A percentile compares a stretch with the other conserved stretches of the same genome.
These are phyloP conservation scores for Agrocybe praecox DNA, from an alignment of 768 basidiomycete species.

Conservation along the genomic window DNA sequence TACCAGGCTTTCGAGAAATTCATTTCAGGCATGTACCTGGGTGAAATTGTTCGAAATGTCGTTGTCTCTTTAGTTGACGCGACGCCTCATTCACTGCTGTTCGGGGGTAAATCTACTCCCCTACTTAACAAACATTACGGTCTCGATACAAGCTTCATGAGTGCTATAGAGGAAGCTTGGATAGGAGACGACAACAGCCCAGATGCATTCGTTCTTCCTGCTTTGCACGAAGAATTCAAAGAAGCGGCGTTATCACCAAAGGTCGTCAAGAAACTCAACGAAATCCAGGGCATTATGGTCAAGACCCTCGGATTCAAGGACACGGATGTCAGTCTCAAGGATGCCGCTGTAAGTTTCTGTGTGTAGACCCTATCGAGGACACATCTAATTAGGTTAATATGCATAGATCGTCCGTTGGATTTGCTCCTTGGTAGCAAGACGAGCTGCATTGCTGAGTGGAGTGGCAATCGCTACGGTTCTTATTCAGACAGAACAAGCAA, in stretches of 20 bases:
- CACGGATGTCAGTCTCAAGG: conserved; percentile 55
- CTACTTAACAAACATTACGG: conserved; percentile 90
- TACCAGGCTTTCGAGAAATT: conserved; percentile 98
- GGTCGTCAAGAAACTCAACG: conserved; percentile 44
- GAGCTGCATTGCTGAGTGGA: conserved; percentile 84
- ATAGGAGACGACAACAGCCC: conserved; percentile 37
- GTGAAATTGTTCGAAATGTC: conserved; percentile 88
- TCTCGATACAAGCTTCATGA: conserved; percentile 92
- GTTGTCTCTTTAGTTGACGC: conserved; percentile 83
- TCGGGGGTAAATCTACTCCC: conserved; percentile 75
- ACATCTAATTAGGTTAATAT: conserved; percentile 1
- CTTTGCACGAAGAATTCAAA: conserved; percentile 35
- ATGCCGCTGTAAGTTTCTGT: conserved; percentile 50
- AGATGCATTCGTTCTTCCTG: conserved; percentile 34
- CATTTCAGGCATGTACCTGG: conserved; percentile 98
- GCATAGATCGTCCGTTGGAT: conserved; percentile 80
- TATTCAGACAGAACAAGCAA: conserved; percentile 76
- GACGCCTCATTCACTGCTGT: conserved; percentile 70
- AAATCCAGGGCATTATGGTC: conserved; percentile 62
- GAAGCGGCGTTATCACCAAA: conserved; percentile 29
- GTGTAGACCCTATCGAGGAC: background rate
- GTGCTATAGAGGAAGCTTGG: conserved; percentile 81
- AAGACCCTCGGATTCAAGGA: conserved; percentile 61
- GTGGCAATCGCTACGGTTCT: conserved; percentile 87
- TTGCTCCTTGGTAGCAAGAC: conserved; percentile 71